A percentile compares a stretch with the other conserved stretches of the same genome.
Conservation (phyloP, 2,329 filamentous ascomycete species). For the Claviceps humidiphila region DNA sequence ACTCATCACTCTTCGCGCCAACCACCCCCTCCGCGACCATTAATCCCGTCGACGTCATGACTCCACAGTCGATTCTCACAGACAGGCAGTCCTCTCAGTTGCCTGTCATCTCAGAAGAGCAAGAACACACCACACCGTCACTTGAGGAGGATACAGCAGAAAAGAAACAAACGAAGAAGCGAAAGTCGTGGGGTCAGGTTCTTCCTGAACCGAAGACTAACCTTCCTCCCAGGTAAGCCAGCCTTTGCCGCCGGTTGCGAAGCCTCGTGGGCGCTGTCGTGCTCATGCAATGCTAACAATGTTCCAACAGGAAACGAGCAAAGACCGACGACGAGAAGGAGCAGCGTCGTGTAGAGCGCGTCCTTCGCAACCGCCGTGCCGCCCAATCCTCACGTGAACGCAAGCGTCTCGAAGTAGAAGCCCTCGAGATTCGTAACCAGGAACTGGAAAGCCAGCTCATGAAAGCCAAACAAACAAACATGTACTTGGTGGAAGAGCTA, state of each 20-base stretch:
- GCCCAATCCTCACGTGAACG: constrained; percentile 94
- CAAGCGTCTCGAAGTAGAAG: constrained; percentile 79
- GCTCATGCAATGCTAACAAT: constrained; percentile 7
- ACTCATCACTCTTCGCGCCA: constrained; percentile 33
- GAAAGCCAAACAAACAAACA: constrained; percentile 43
- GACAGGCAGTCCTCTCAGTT: constrained; percentile 15
- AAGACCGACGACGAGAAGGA: constrained; percentile 99
- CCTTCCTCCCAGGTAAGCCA: constrained; percentile 69
- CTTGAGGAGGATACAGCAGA: constrained; percentile 22
- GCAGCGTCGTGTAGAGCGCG: constrained; percentile 90
- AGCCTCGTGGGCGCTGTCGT: too few species aligned
- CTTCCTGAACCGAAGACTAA: constrained; percentile 94
- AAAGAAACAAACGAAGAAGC: constrained; percentile 77
- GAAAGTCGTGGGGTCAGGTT: constrained; percentile 97
- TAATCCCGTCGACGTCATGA: constrained; percentile 36
- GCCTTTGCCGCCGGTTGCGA: too few species aligned
- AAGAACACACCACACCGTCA: constrained; percentile 4
- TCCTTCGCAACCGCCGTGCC: constrained; percentile 88
- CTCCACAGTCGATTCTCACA: constrained; percentile 28
- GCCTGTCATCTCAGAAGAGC: constrained; percentile 14
- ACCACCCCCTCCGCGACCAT: constrained; percentile 23
- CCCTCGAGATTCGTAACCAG: constrained; percentile 62
- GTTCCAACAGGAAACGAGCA: constrained; percentile 62
- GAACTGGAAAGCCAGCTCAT: constrained; percentile 52
- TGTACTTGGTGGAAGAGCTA: constrained; percentile 35